These are phyloP conservation scores for Stemphylium vesicarium DNA, from an alignment of 2,329 filamentous ascomycete species.

Conservation along the genomic window DNA sequence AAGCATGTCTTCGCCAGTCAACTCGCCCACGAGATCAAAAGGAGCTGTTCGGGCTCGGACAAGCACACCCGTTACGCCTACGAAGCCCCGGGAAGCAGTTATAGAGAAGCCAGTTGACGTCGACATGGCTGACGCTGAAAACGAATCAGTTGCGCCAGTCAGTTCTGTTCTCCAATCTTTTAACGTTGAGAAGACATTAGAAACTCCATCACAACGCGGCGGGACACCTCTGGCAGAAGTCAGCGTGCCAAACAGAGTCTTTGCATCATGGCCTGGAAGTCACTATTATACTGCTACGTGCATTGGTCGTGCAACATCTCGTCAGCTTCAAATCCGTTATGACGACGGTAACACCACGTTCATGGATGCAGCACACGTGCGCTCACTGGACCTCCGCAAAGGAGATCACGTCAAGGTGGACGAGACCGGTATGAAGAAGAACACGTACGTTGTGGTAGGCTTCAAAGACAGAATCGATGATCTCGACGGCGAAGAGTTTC, in stretches of 20 bases:
- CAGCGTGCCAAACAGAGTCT: constrained; percentile 59
- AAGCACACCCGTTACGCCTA: constrained; percentile 22
- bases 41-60: constrained; percentile 2
- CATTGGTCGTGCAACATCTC: constrained; percentile 53
- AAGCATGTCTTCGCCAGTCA: constrained; percentile 28
- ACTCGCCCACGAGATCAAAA: constrained; percentile 10
- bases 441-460: constrained; percentile 53
- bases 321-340: constrained; percentile 56
- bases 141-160: constrained; percentile 28
- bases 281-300: constrained; percentile 68
- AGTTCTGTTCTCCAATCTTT: constrained; percentile 20
- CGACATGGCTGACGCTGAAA: constrained; percentile 28
- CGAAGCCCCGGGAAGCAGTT: neutral
- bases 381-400: constrained; percentile 51
- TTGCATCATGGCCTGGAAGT: constrained; percentile 64
- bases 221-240: constrained; percentile 30
- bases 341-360: constrained; percentile 55
- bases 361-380: constrained; percentile 49
- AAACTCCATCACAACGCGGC: constrained; percentile 10
- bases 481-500: constrained; percentile 35
- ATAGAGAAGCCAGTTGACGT: constrained; percentile 16
- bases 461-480: constrained; percentile 48
- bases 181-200: constrained; percentile 8
- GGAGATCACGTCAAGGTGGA: constrained; percentile 58
- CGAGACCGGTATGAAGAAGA: constrained; percentile 51